These are phyloP conservation scores for Syzygium grande DNA, from an alignment of 345 rosid genomes.

Conservation along the genomic window DNA sequence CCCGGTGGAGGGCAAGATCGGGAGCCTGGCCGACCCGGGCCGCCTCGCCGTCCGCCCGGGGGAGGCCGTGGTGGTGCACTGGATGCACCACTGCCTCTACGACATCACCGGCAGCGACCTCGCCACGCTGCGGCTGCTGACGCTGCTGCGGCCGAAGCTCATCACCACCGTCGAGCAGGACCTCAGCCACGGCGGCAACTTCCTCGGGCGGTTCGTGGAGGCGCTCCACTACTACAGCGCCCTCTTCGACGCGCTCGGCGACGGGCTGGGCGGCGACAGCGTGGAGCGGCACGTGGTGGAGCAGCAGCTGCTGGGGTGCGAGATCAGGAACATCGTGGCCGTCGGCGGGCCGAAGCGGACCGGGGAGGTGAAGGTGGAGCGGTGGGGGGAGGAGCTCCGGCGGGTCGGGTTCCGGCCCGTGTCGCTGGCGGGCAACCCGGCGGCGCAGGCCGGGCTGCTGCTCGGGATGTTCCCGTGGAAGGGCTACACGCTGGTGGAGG, in stretches of 20 bases:
- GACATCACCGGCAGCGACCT: conserved; percentile 75
- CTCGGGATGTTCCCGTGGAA: conserved; percentile 93
- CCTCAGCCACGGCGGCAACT: conserved; percentile 61
- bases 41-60: conserved; percentile 51
- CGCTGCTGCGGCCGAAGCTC: conserved; percentile 56
- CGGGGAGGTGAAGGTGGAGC: conserved; percentile 63
- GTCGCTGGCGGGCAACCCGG: conserved; percentile 84
- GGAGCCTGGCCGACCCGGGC: conserved; percentile 36
- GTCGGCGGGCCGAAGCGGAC: conserved; percentile 76
- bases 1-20: conserved; percentile 76
- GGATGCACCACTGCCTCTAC: conserved; percentile 95
- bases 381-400: conserved; percentile 68
- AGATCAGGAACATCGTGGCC: conserved; percentile 78
- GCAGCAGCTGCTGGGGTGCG: conserved; percentile 75
- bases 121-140: conserved; percentile 44
- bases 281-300: conserved; percentile 86
- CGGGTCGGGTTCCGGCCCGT: conserved; percentile 69
- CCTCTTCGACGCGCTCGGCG: conserved; percentile 89
- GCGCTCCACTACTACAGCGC: conserved; percentile 97
- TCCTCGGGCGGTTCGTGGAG: conserved; percentile 81
- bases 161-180: conserved; percentile 88
- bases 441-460: conserved; percentile 72
- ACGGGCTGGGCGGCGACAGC: conserved; percentile 52
- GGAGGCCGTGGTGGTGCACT: conserved; percentile 83
- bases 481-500: conserved; percentile 83